These are phyloP conservation scores for Gossypium mustelinum DNA, from an alignment of 345 rosid species.

Conservation along the genomic window DNA sequence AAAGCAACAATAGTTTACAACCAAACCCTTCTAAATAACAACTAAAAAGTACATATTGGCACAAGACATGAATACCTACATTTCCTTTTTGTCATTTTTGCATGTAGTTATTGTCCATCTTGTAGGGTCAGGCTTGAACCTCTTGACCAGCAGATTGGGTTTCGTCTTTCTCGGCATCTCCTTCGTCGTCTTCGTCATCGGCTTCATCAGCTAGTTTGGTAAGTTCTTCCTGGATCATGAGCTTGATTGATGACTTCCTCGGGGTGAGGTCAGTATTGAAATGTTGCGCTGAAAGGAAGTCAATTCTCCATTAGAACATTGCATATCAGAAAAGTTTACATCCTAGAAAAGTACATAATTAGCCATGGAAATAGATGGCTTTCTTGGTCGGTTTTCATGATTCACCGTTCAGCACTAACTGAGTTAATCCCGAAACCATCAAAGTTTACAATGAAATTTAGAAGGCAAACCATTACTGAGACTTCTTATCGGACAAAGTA, in stretches of 20 bases:
- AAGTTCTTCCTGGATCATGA: conserved; percentile 86
- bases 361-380: neutral
- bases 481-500: neutral
- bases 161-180: conserved; percentile 41
- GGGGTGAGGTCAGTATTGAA: conserved; percentile 46
- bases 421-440: neutral
- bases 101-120: conserved; percentile 14
- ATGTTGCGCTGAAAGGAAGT: conserved; percentile 42
- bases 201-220: conserved; percentile 77
- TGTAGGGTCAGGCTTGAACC: conserved; percentile 36
- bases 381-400: neutral
- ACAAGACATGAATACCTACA: conserved; percentile 21
- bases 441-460: neutral
- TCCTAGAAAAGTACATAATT: neutral
- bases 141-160: conserved; percentile 34
- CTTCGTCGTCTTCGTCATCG: conserved; percentile 63
- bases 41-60: conserved; percentile 17
- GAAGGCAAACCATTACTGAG: neutral
- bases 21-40: conserved; percentile 20
- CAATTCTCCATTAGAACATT: conserved; percentile 3
- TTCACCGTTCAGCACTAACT: neutral
- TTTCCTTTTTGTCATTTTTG: neutral
- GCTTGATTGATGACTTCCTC: conserved; percentile 67
- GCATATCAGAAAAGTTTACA: neutral
- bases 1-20: conserved; percentile 21